Conservation (phyloP, 73 alveolate species). For the Symbiodinium pilosum region DNA sequence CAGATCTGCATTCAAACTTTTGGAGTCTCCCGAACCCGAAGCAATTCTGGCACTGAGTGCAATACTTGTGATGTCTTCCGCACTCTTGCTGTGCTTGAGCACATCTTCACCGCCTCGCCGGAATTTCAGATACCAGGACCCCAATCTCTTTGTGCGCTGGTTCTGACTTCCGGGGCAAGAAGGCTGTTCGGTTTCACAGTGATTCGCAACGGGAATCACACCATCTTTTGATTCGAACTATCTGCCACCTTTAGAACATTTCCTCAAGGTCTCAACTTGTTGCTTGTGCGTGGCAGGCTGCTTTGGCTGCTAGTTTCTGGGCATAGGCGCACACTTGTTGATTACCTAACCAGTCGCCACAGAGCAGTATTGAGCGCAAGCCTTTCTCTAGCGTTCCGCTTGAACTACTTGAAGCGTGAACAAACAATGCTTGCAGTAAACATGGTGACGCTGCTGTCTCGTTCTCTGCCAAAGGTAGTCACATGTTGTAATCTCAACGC, state of each 20-base stretch:
- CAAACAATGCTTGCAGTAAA: neutral
- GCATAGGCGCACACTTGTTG: neutral
- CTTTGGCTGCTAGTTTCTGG: neutral
- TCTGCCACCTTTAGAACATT: neutral
- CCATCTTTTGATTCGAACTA: neutral
- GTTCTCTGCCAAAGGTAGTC: no score
- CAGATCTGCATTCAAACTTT: no score
- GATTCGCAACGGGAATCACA: slow-evolving; percentile 22
- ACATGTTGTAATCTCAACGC: no score
- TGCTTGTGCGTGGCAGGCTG: neutral
- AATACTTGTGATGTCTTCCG: neutral
- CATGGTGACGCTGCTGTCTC: neutral
- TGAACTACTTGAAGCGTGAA: neutral
- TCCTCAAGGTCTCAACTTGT: neutral
- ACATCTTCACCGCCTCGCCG: neutral
- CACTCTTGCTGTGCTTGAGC: slow-evolving; percentile 19
- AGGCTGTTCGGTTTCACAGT: neutral
- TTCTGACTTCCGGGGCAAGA: neutral
- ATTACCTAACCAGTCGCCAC: neutral
- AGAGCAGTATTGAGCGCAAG: neutral
- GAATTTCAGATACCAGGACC: neutral
- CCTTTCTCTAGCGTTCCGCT: neutral
- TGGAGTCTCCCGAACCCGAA: no score
- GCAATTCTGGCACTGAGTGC: no score
- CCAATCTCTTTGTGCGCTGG: neutral